Evolutionary conservation across 2,329 filamentous ascomycete genomes (phyloP).

Genomic region (Diplodia scrobiculata): DNA sequence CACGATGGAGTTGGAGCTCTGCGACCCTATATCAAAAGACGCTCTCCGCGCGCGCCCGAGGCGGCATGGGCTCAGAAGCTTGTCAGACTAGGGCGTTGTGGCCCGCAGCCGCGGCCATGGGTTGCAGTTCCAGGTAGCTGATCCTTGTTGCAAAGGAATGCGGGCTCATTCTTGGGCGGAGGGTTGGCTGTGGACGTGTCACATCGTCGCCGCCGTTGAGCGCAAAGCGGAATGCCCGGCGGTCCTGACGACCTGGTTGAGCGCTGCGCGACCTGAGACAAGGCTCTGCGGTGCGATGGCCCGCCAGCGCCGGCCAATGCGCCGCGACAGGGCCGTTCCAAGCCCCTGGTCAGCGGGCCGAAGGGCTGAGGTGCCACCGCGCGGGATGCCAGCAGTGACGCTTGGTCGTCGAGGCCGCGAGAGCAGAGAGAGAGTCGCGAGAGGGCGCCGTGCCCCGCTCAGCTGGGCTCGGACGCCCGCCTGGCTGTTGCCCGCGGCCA

Average conservation of each 20-base stretch:
- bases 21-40: conserved; percentile 27
- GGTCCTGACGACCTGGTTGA: conserved; percentile 25
- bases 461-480: conserved; percentile 32
- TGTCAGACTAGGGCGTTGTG: conserved; percentile 47
- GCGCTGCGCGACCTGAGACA: conserved; percentile 16
- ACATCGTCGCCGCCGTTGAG: conserved; percentile 24
- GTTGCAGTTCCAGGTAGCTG: conserved; percentile 46
- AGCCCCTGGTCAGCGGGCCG: conserved; percentile 23
- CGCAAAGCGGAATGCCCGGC: conserved; percentile 6
- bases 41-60: conserved; percentile 28
- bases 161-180: conserved; percentile 23
- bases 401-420: too few relatives aligned
- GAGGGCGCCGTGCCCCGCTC: conserved; percentile 34
- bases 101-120: conserved; percentile 50
- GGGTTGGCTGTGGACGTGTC: conserved; percentile 22
- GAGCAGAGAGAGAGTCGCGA: not conserved
- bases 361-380: conserved; percentile 9
- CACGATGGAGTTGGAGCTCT: conserved; percentile 28
- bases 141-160: conserved; percentile 43
- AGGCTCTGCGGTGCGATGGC: conserved; percentile 24
- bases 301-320: conserved; percentile 13
- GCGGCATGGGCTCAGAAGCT: conserved; percentile 38
- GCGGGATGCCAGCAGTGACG: too few relatives aligned
- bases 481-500: not conserved
- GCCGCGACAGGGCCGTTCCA: conserved; percentile 18